Base-by-base conservation (phyloP, 345 rosid species). In the Eucalyptus viminalis region DNA sequence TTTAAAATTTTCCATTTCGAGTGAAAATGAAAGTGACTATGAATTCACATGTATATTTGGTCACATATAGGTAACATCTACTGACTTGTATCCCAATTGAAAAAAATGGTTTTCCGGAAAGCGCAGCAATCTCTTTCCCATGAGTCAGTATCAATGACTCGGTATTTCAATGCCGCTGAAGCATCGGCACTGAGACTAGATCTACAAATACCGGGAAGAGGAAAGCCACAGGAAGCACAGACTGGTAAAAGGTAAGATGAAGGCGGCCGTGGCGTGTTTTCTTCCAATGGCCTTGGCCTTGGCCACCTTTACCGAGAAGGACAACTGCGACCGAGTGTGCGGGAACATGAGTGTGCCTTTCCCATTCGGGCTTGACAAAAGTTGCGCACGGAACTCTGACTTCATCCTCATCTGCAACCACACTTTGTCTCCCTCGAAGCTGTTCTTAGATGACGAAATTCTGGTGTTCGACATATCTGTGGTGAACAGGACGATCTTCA, bases 361-460 rank as follows among this genome's bases (percentile, higher is more conserved):
- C 58, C 58, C 25, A 53, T 53, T 53, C 0, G 2, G 58, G 24
- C 58, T 54, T 2, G 58, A 21, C 25, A 1, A 21, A 54, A 54
- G 11, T 54, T 21, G 58, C 1, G 25, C 11, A 9, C 58, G 25
- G 58, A 21, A 54, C 58, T 54, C 10, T 0, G 11, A 54, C 25
- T 54, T 54, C 58, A 1, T 2, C 25, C 58, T 54, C 58, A 54
- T 8, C 58, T 54, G 11, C 21, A 14, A 4, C 76, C 40, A 3
- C 72, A n/a, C 76, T 65, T 14, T 1, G 11, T 34, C 21, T 56
- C 62, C 62, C 27, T 10, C 13, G 76, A 16, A n/a, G 40, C 76
- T n/a, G 3, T 14, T 65, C 76, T 7, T n/a, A 0, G 11, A 8
- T 19, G 3, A 65, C 1, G 1, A n/a, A 0, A 65, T 7, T 65